Evolutionary conservation across 1,139 yeast genomes (phyloP), one percentile per base, ranked within the genome.

Genomic region (Nematodospora anomalae): DNA sequence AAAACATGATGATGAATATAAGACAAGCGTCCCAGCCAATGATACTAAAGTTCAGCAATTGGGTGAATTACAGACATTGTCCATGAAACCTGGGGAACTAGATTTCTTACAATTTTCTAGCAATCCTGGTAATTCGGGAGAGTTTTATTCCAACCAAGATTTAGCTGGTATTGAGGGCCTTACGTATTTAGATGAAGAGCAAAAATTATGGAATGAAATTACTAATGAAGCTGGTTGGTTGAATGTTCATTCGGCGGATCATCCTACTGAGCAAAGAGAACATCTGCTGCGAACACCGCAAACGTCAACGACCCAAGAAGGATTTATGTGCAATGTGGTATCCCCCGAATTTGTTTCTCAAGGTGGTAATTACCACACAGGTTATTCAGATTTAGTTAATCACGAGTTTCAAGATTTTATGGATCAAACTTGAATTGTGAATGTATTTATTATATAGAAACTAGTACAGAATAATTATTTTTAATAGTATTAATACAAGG

Each of bases 171-270:
- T 71, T 26, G 76, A 70, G 49, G 76, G 75, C 4, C 55, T 68
- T 27, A 63, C 74, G 0, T 66, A 65, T 40, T 50, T 67, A 23
- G 70, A 65, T 32, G 75, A 70, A 36, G 88, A 83, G 50, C 74
- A 77, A 47, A 74, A 83, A 49, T 58, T 87, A 36, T 80, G 94
- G 90, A 78, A 79, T 54, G 87, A 83, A 50, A 79, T 84, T 44
- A 78, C 87, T 2, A 74, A 74, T 53, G 88, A 79, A 53, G 88
- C 94, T 10, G 83, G 72, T 53, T 83, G 92, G 92, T 58, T 83
- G 21, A 44, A 47, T 35, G 47, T 47, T n/a, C 41, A 37, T 21
- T 33, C 40, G 4, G 31, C 39, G 1, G 41, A 37, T 18, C 21
- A 18, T 18, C 21, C 21, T 18, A 18, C 21, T 8, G 21, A 18